Evolutionary conservation across 805 yeast genomes (phyloP), one percentile per base, ranked within the genome.

Genomic region (Sungouiozyma intestinalis): DNA sequence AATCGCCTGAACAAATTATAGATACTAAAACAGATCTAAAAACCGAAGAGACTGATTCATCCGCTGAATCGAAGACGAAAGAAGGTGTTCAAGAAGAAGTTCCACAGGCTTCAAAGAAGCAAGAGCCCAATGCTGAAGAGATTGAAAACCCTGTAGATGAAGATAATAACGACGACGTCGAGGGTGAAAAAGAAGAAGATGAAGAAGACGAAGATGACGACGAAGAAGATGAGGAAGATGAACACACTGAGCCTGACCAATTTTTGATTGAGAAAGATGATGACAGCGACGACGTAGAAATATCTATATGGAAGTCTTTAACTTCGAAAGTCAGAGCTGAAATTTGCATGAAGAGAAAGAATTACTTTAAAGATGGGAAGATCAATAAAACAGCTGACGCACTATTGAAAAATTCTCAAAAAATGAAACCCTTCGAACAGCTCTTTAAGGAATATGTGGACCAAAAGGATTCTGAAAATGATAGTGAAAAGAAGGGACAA

Each of bases 251-350:
- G 5, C 62, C 69, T 0, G 66, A 63, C 21, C 68, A 65, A 17
- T 70, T 68, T 39, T 48, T 71, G 45, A 65, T 68, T 19, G 73
- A 69, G 16, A 72, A 72, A 19, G 82, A 77, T 41, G 81, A 76
- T 39, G 84, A 78, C 43, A 64, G 56, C 35, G 74, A 74, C 43
- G 95, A 85, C 54, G 71, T 83, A 31, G 95, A 87, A 52, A 63
- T 79, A 37, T 81, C 81, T 41, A 76, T 85, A 1, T 88, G 97
- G 97, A 81, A 82, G 51, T 74, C 75, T n/a, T 62, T 80, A 33
- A 86, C 92, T 0, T 83, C 95, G 0, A 81, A 81, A 46, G 73
- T 82, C 0, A 66, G 96, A 44, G 85, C 90, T 14, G 79, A 81
- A 40, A 73, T 84, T 46, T 80, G 95, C 54, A 63, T 76, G 19